These are phyloP conservation scores for Phytopythium helicoides DNA, from an alignment of 352 stramenopile species.

Conservation along the genomic window DNA sequence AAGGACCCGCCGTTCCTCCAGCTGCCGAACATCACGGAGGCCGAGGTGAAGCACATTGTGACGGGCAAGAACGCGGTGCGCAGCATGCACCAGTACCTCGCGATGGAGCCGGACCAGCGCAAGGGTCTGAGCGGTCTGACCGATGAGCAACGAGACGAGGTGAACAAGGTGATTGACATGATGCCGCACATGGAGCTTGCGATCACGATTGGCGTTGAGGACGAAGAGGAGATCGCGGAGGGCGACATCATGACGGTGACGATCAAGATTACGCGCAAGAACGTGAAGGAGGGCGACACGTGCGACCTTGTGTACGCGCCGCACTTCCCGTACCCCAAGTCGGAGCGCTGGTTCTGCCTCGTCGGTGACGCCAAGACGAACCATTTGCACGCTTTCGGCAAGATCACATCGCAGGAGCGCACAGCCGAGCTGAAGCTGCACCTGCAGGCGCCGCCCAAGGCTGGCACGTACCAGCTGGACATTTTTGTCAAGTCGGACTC, in stretches of 20 bases:
- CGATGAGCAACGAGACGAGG: constrained; percentile 91
- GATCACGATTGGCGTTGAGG: constrained; percentile 89
- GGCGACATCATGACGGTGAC: constrained; percentile 98
- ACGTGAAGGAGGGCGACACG: constrained; percentile 94
- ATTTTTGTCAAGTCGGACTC: constrained; percentile 97
- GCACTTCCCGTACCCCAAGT: constrained; percentile 93
- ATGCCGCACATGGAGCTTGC: constrained; percentile 94
- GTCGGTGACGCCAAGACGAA: constrained; percentile 93
- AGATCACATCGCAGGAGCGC: constrained; percentile 91
- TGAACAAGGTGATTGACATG: constrained; percentile 92
- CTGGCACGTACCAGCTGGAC: constrained; percentile 95
- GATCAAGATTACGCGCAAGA: constrained; percentile 96
- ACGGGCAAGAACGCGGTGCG: constrained; percentile 91
- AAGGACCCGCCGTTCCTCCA: constrained; percentile 91
- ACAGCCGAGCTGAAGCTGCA: constrained; percentile 92
- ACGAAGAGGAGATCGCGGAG: constrained; percentile 96
- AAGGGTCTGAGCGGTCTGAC: constrained; percentile 93
- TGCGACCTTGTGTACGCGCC: constrained; percentile 96
- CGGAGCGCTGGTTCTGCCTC: constrained; percentile 97
- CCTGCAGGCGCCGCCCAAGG: constrained; percentile 94
- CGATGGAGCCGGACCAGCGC: constrained; percentile 87
- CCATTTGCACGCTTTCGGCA: constrained; percentile 96
- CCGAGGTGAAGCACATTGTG: constrained; percentile 91
- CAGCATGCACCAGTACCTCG: constrained; percentile 94
- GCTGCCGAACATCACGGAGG: constrained; percentile 86